Evolutionary conservation across 2,329 filamentous ascomycete species (phyloP), one percentile per base, ranked within the genome.

Genomic region (Xylaria arbuscula): DNA sequence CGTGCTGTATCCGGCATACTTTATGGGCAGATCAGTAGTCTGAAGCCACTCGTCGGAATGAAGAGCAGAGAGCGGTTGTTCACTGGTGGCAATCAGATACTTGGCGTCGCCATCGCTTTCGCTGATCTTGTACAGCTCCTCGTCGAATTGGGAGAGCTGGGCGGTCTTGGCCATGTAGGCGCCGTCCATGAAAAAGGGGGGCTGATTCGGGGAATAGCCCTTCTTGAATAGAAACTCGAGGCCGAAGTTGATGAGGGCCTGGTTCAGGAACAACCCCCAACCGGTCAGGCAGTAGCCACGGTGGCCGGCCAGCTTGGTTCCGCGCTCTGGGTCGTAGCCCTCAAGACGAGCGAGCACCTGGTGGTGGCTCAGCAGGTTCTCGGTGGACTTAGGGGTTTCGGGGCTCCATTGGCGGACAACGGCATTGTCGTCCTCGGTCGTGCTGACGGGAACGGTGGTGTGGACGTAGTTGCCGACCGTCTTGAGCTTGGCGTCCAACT

Each of bases 131-230:
- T 99, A 99, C 60, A 99, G 85, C 81, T 98, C 95, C 80, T 98
- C 96, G 78, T 99, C 96, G 77, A 99, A 99, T 19, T 98, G 93
- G 74, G 96, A 94, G 32, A 99, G 89, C 82, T 99, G 96, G 2
- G 96, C 96, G 0, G 96, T 99, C 86, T 98, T 98, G 69, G 64
- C 94, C 96, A 99, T 99, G 80, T 93, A 91, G 59, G 97, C 93
- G 81, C 93, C 92, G 71, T 95, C 88, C 93, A 98, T 97, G 85
- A 99, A 97, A 78, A 93, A 94, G 1, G 94, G 94, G 1, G 95
- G 92, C 78, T 96, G 93, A 72, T 95, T 89, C 8, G 93, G 90
- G 36, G 87, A 93, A 81, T 94, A 97, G 65, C 92, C 94, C 80
- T 91, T 92, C 75, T 88, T 85, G 80, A 89, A 89, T 64, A 98